Conservation (phyloP, 2,329 filamentous ascomycete genomes). For the Coniochaeta hoffmannii region DNA sequence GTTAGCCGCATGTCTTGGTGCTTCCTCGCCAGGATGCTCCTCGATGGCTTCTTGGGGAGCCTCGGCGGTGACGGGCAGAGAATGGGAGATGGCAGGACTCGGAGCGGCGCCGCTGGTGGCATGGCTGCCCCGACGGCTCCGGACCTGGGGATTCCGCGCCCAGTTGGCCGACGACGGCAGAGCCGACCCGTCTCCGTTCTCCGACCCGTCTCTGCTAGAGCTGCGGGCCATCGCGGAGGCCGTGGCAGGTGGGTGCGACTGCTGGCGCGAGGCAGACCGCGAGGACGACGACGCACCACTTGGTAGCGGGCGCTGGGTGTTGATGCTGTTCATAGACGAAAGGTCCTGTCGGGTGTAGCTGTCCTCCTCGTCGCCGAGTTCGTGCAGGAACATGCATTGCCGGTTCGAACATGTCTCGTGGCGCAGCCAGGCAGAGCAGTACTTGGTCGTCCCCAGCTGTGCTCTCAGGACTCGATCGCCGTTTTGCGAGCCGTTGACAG, state of each 20-base stretch:
- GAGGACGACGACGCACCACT: slow-evolving; percentile 37
- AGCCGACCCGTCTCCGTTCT: slow-evolving; percentile 76
- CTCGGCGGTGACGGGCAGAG: slow-evolving; percentile 47
- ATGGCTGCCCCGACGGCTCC: slow-evolving; percentile 66
- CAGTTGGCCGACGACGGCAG: slow-evolving; percentile 89
- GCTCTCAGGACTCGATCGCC: slow-evolving; percentile 79
- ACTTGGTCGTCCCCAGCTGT: slow-evolving; percentile 86
- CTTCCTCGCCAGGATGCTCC: slow-evolving; percentile 19
- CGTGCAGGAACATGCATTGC: slow-evolving; percentile 96
- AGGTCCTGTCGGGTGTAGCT: slow-evolving; percentile 92
- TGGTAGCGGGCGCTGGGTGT: slow-evolving; percentile 63
- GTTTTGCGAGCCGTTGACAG: slow-evolving; percentile 88
- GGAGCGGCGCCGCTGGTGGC: slow-evolving; percentile 75
- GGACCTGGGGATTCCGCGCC: slow-evolving; percentile 64
- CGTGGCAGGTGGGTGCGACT: slow-evolving; percentile 33
- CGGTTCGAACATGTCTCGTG: slow-evolving; percentile 92
- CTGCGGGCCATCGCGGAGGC: slow-evolving; percentile 66
- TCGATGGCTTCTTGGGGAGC: slow-evolving; percentile 36
- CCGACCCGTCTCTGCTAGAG: slow-evolving; percentile 69
- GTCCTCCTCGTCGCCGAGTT: slow-evolving; percentile 95
- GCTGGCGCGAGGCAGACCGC: slow-evolving; percentile 46
- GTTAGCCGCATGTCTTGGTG: background rate
- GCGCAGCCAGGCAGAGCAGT: slow-evolving; percentile 93
- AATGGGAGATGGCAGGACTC: slow-evolving; percentile 67
- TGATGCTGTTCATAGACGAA: slow-evolving; percentile 87